These are phyloP conservation scores for Sequoiadendron giganteum DNA, from an alignment of 75 land plant species.

Conservation along the genomic window DNA sequence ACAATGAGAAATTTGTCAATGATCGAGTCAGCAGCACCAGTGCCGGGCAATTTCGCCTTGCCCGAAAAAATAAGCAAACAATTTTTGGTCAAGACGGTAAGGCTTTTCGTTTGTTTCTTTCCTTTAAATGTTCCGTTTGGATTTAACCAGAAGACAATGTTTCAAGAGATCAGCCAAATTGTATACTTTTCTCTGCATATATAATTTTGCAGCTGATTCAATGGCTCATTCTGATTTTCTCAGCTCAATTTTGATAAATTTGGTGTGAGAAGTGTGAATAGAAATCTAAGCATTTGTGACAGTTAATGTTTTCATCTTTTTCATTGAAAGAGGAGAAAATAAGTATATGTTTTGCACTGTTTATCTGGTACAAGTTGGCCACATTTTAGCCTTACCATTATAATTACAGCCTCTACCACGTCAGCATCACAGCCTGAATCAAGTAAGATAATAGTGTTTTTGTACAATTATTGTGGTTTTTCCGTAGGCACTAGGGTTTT, in stretches of 20 bases:
- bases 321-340: neutral
- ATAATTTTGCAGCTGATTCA: neutral
- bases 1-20: neutral
- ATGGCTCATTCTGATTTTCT: neutral
- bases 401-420: neutral
- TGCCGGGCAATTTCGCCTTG: neutral
- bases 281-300: neutral
- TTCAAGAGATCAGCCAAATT: neutral
- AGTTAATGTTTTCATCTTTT: neutral
- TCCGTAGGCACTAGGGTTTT: neutral
- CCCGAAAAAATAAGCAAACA: neutral
- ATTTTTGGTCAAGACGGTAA: neutral
- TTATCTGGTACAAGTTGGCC: neutral
- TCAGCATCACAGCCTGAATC: neutral
- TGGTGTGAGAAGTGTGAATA: neutral
- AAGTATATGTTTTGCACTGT: neutral
- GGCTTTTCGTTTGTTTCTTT: neutral
- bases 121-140: neutral
- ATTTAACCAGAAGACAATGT: neutral
- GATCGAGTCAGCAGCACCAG: neutral
- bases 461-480: neutral
- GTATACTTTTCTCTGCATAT: neutral
- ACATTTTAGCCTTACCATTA: neutral
- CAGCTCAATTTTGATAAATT: neutral
- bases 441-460: neutral